These are phyloP conservation scores for Colletotrichum cuscutae DNA, from an alignment of 2,329 filamentous ascomycete species.

Conservation along the genomic window DNA sequence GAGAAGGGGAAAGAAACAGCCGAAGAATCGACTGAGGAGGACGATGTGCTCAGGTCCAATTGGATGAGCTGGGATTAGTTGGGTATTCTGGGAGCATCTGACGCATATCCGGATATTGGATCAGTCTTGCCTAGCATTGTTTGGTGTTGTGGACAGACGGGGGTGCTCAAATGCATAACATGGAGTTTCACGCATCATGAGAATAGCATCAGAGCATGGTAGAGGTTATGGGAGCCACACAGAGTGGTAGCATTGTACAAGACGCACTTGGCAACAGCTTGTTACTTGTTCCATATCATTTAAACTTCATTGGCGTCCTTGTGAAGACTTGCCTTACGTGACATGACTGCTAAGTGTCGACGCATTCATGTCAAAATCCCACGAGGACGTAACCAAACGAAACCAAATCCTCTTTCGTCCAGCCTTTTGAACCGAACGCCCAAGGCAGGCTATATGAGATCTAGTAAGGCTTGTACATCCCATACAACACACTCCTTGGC, in stretches of 20 bases:
- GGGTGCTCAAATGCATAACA: neutral
- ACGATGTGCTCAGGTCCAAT: conserved; percentile 29
- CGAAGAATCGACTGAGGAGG: conserved; percentile 6
- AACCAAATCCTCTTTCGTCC: neutral
- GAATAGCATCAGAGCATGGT: neutral
- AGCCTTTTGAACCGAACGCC: neutral
- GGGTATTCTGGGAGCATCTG: too few species aligned
- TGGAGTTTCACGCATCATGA: neutral
- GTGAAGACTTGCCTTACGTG: neutral
- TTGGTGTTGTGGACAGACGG: neutral
- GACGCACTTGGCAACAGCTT: neutral
- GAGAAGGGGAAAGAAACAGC: neutral
- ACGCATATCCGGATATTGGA: neutral
- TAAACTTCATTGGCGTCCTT: neutral
- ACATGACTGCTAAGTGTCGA: neutral
- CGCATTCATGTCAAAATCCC: neutral
- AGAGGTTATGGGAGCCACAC: neutral
- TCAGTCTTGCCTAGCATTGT: too few species aligned
- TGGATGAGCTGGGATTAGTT: conserved; percentile 36
- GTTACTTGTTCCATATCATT: neutral
- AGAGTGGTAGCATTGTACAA: neutral
- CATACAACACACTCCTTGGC: too few species aligned
- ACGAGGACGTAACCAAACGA: neutral
- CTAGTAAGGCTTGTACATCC: neutral
- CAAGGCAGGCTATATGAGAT: neutral